Evolutionary conservation across 768 basidiomycete genomes (phyloP).

Genomic region (Lentinula edodes): DNA sequence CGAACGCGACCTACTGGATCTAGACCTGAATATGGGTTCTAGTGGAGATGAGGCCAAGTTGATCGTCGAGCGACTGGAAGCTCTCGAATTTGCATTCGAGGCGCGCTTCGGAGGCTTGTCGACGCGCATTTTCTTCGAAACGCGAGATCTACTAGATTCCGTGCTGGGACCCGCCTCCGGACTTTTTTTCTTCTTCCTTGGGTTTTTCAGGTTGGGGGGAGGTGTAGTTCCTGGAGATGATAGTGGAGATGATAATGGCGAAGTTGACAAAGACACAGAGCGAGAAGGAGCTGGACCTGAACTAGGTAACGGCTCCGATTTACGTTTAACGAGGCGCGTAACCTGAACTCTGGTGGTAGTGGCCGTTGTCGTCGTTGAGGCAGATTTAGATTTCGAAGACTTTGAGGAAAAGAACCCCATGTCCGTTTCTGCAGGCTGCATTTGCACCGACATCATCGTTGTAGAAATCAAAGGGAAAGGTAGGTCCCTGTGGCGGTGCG

Average conservation of each 20-base stretch:
- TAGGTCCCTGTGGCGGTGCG: not conserved
- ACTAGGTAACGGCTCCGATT: not conserved
- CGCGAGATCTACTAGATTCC: not conserved
- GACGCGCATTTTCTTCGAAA: constrained; percentile 5
- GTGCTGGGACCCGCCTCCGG: not conserved
- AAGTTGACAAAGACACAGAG: constrained; percentile 1
- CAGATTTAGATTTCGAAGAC: constrained; percentile 3
- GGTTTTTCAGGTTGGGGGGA: not conserved
- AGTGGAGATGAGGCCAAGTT: constrained; percentile 36
- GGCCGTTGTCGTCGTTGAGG: not conserved
- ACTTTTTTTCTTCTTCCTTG: constrained; percentile 5
- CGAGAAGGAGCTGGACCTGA: not conserved
- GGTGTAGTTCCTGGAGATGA: constrained; percentile 1
- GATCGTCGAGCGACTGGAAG: constrained; percentile 31
- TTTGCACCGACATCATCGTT: not conserved
- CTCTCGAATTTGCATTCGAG: constrained; percentile 34
- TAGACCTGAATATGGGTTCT: constrained; percentile 50
- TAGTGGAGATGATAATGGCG: constrained; percentile 4
- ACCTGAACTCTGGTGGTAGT: not conserved
- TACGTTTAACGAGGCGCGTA: not conserved
- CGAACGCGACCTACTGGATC: constrained; percentile 61
- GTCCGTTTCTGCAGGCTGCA: constrained; percentile 5
- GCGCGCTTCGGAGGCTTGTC: constrained; percentile 25
- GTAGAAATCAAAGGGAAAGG: not conserved
- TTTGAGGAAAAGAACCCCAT: constrained; percentile 6